Evolutionary conservation across 352 stramenopile genomes (phyloP).

Genomic region (Phytophthora palmivora): DNA sequence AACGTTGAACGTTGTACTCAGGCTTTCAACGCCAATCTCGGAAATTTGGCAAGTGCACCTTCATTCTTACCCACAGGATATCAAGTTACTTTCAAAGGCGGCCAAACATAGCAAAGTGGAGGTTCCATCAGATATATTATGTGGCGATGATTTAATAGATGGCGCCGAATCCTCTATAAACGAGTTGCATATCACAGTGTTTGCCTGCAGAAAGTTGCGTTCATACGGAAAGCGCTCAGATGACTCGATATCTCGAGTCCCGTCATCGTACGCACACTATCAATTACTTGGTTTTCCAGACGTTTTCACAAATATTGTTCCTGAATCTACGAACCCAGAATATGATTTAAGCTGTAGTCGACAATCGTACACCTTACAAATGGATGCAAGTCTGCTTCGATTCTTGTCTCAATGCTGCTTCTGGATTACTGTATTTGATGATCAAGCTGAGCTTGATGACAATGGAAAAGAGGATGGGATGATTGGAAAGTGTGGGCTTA

Average conservation of each 20-base stretch:
- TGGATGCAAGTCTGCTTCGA: slow-evolving; percentile 78
- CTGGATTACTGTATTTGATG: slow-evolving; percentile 89
- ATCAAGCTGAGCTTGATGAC: slow-evolving; percentile 54
- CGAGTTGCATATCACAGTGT: slow-evolving; percentile 73
- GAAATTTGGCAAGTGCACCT: slow-evolving; percentile 93
- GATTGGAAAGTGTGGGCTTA: slow-evolving; percentile 78
- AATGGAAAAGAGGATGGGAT: slow-evolving; percentile 56
- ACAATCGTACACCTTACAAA: slow-evolving; percentile 71
- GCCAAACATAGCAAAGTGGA: slow-evolving; percentile 10
- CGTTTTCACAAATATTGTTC: slow-evolving; percentile 88
- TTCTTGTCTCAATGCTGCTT: slow-evolving; percentile 88
- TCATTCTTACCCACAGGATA: slow-evolving; percentile 88
- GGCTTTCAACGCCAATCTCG: slow-evolving; percentile 89
- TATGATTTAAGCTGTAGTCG: slow-evolving; percentile 75
- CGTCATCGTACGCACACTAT: slow-evolving; percentile 90
- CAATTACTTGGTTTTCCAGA: slow-evolving; percentile 91
- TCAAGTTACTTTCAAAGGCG: slow-evolving; percentile 50
- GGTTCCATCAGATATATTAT: slow-evolving; percentile 17
- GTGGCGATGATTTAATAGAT: slow-evolving; percentile 28
- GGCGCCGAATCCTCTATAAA: slow-evolving; percentile 43
- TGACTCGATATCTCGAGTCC: slow-evolving; percentile 40
- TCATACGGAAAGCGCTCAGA: slow-evolving; percentile 54
- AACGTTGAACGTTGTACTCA: slow-evolving; percentile 81
- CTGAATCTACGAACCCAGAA: slow-evolving; percentile 63
- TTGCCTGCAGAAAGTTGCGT: slow-evolving; percentile 64